Evolutionary conservation across 108 stramenopile species (phyloP).

Genomic region (Fistulifera pelliculosa): DNA sequence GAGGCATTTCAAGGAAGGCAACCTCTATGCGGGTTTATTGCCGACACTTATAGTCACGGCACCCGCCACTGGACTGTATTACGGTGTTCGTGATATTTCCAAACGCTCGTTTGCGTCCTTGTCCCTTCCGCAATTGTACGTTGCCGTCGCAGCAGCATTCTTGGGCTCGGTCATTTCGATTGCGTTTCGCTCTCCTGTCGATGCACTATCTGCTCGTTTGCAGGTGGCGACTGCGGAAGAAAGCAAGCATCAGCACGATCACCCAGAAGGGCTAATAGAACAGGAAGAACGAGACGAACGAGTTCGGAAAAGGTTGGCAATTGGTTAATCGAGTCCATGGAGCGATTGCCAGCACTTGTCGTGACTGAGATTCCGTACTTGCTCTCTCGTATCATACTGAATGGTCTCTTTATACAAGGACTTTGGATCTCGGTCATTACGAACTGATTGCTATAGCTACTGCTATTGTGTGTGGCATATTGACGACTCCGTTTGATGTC

Average conservation of each 20-base stretch:
- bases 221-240: constrained; percentile 31
- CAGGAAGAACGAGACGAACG: constrained; percentile 23
- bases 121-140: constrained; percentile 20
- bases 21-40: constrained; percentile 61
- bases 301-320: constrained; percentile 26
- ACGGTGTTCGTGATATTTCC: constrained; percentile 65
- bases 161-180: constrained; percentile 63
- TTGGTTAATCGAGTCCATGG: constrained; percentile 57
- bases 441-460: constrained; percentile 42
- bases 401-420: constrained; percentile 50
- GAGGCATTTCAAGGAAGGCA: constrained; percentile 43
- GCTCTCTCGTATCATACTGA: constrained; percentile 51
- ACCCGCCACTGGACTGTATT: constrained; percentile 75
- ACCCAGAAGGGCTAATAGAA: neutral
- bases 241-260: neutral
- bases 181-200: constrained; percentile 63
- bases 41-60: constrained; percentile 63
- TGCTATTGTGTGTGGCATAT: constrained; percentile 53
- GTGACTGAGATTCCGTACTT: constrained; percentile 62
- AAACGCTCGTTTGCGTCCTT: constrained; percentile 34
- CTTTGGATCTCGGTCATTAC: constrained; percentile 54
- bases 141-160: constrained; percentile 38
- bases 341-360: constrained; percentile 47
- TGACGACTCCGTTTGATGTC: constrained; percentile 86
- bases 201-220: constrained; percentile 54